Base-by-base conservation (phyloP, 1,284 basidiomycete genomes). In the Leccinum pachyderme region DNA sequence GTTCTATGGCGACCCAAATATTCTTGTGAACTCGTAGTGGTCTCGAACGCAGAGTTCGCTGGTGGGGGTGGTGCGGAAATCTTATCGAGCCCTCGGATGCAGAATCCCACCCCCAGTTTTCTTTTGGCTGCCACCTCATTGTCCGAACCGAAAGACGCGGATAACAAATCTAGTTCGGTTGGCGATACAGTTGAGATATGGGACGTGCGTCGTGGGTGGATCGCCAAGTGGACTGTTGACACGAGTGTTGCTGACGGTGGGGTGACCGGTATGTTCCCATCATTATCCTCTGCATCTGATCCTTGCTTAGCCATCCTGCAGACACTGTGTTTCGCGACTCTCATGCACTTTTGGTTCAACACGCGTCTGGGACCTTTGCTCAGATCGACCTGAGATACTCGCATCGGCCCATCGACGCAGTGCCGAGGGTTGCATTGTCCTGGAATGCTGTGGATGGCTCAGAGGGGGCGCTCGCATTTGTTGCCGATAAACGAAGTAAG, bases 131-230 rank as follows among this genome's bases (percentile, higher is more conserved):
- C 33, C 2, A 24, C 22, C 22, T 47, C 65, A 2, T 43, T 22
- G 2, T 39, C 44, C 47, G 49, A 63, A 29, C 37, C 41, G 47
- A 55, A 66, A 49, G 59, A 62, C 47, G 50, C 66, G 47, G 66
- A 73, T 3, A 35, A 43, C 3, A 67, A 59, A 27, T 1, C 39
- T 18, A 41, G 60, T 49, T 72, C 55, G 49, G 73, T 68, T 5
- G 81, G 81, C 1, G 86, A 89, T 63, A 73, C 81, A 0, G 78
- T 94, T 24, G 91, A 95, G 65, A 85, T 95, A 18, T 95, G 93
- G 93, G 93, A 95, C 66, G 90, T 92, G 1, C 78, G 92, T 39
- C 76, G 92, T 35, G 82, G 84, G 4, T 89, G 89, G 77, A 79
- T 95, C 46, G 84, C 89, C 5, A 95, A 95, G 70, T 95, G 93